A percentile compares a stretch with the other conserved stretches of the same genome.
Evolutionary conservation across 2,329 filamentous ascomycete species (phyloP).

Genomic region (Trichoderma hamatum): DNA sequence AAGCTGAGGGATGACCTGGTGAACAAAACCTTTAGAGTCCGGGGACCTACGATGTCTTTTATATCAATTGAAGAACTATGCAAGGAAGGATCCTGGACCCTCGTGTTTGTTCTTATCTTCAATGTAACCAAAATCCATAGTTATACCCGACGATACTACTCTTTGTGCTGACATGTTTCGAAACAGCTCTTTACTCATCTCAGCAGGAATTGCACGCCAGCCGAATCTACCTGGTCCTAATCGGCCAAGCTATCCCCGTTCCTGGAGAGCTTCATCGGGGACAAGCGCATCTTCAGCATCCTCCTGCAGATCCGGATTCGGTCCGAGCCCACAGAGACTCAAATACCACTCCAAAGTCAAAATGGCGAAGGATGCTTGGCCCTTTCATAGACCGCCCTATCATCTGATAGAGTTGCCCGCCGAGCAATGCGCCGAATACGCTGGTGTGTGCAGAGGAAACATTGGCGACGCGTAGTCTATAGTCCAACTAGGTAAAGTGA

Average conservation of each 20-base stretch:
- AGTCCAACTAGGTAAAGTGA: slow-evolving; percentile 3
- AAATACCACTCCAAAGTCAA: background rate
- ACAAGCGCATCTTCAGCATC: background rate
- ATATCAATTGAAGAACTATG: slow-evolving; percentile 4
- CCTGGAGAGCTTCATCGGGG: slow-evolving; percentile 18
- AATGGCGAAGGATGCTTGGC: background rate
- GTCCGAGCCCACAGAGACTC: slow-evolving; percentile 21
- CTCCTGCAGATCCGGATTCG: slow-evolving; percentile 24
- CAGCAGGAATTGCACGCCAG: background rate
- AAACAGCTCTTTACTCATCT: background rate
- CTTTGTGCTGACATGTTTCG: slow-evolving; percentile 8
- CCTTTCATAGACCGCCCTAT: slow-evolving; percentile 1
- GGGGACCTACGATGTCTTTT: background rate
- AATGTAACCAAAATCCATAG: background rate
- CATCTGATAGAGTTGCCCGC: slow-evolving; percentile 23
- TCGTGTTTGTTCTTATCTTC: background rate
- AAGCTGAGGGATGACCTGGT: slow-evolving; percentile 18
- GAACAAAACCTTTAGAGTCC: background rate
- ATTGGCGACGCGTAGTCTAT: slow-evolving; percentile 1
- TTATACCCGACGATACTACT: background rate
- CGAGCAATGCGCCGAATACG: slow-evolving; percentile 25
- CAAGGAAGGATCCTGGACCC: background rate
- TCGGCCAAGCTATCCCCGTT: slow-evolving; percentile 3
- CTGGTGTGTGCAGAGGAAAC: slow-evolving; percentile 9
- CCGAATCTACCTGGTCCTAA: background rate